Conservation (phyloP, 2,329 filamentous ascomycete species). For the Xylariaceae sp. region DNA sequence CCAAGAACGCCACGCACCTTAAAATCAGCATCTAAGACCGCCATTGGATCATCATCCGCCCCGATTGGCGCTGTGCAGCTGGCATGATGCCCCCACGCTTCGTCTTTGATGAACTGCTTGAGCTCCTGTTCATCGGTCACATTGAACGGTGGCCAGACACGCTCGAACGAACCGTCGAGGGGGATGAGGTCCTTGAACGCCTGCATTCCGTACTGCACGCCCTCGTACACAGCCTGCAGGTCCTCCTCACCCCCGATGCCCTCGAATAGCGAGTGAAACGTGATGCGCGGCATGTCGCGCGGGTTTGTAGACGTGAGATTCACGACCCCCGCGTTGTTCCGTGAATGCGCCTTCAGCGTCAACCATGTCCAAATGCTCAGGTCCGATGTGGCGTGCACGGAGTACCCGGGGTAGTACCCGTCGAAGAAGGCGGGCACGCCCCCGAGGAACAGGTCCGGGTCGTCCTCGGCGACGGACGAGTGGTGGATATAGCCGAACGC, state of each 20-base stretch:
- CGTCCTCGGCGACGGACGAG: background rate
- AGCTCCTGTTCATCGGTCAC: constrained; percentile 15
- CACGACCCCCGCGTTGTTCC: constrained; percentile 18
- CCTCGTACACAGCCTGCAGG: constrained; percentile 14
- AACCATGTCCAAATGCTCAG: constrained; percentile 14
- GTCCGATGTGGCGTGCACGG: constrained; percentile 4
- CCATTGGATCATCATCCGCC: constrained; percentile 42
- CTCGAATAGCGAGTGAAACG: constrained; percentile 9
- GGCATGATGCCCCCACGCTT: constrained; percentile 52
- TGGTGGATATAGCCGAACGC: constrained; percentile 17
- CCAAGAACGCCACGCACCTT: constrained; percentile 41
- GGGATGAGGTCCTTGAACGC: constrained; percentile 14
- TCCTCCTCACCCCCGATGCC: constrained; percentile 10
- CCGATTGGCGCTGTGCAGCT: constrained; percentile 50
- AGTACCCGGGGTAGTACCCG: constrained; percentile 15
- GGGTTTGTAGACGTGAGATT: constrained; percentile 16
- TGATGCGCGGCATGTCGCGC: constrained; percentile 14
- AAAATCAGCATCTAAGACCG: constrained; percentile 45
- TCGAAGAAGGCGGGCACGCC: constrained; percentile 12
- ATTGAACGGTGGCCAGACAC: constrained; percentile 11
- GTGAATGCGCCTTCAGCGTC: constrained; percentile 17
- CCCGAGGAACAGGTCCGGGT: constrained; percentile 13
- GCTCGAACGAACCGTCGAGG: constrained; percentile 16
- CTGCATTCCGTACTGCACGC: constrained; percentile 4
- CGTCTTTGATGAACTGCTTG: constrained; percentile 37